Evolutionary conservation across 1,284 basidiomycete species (phyloP), one percentile per base, ranked within the genome.

Genomic region (Apiotrichum laibachii): DNA sequence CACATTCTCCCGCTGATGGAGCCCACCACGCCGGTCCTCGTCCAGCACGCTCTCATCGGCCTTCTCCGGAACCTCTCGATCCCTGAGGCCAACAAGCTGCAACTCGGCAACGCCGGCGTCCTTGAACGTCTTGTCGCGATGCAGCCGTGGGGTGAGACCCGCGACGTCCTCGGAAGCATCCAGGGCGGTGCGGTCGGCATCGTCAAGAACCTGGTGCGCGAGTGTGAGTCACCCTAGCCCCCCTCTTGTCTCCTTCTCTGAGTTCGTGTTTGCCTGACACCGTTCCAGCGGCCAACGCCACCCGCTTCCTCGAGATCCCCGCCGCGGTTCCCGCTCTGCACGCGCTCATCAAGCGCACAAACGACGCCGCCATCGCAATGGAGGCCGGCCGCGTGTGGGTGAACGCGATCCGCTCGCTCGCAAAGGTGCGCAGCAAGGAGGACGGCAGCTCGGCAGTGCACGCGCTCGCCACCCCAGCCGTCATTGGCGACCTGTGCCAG

Each of bases 101-200:
- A 82, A 5, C 79, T 96, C 10, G 83, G 83, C n/a, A 78, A 85
- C 42, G 85, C 85, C 15, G 82, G 82, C 19, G 80, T 93, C 34
- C 79, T 93, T 21, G 82, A 84, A 49, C 77, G 80, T 21, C 81
- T 93, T 21, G 79, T 84, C 10, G 75, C 78, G n/a, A 87, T 88
- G 61, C 84, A 85, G 2, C 80, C 91, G 11, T 92, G 88, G 85
- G 82, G 83, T 33, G 82, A 85, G 53, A 83, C 84, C 60, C 79
- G 83, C 9, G 90, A 94, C 72, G 85, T 92, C 80, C 85, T 88
- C 13, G 88, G 90, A 56, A 84, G 89, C 13, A 85, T 98, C 0
- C 95, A 98, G 77, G 83, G 92, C 31, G 87, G 86, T 50, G 90
- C 90, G 0, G 88, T 97, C 46, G 91, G 90, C 0, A 82, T 93